Evolutionary conservation across 1,284 basidiomycete genomes (phyloP).

Genomic region (Microbotryum lychnidis-dioicae): DNA sequence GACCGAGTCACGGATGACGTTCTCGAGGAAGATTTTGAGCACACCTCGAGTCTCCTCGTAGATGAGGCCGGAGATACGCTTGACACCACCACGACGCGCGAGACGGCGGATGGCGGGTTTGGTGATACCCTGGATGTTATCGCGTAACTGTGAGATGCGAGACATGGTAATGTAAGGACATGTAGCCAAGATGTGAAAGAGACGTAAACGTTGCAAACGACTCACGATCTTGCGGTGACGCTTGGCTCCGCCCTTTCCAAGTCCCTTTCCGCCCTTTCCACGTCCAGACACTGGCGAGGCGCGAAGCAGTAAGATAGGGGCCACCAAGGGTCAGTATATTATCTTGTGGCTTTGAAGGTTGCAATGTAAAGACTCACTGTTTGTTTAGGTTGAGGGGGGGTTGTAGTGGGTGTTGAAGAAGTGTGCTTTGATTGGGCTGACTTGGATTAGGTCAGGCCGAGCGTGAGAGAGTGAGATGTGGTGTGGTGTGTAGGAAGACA

Average conservation of each 20-base stretch:
- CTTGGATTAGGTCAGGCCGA: too few species aligned
- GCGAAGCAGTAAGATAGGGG: too few species aligned
- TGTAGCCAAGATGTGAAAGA: too few species aligned
- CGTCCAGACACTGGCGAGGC: constrained; percentile 14
- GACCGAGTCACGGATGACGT: constrained; percentile 77
- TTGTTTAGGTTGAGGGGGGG: too few species aligned
- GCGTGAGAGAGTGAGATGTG: too few species aligned
- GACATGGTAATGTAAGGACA: too few species aligned
- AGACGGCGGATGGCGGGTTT: constrained; percentile 90
- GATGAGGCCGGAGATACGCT: constrained; percentile 86
- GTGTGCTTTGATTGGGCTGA: background rate
- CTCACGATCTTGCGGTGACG: constrained; percentile 30
- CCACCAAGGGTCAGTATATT: too few species aligned
- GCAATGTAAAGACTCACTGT: too few species aligned
- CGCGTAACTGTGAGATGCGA: constrained; percentile 39
- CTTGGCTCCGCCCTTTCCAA: constrained; percentile 70
- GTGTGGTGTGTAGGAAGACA: too few species aligned
- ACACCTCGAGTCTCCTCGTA: constrained; percentile 88
- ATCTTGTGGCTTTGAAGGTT: background rate
- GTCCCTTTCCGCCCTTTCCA: constrained; percentile 58
- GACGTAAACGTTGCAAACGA: background rate
- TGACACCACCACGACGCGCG: constrained; percentile 89
- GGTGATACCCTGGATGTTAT: constrained; percentile 79
- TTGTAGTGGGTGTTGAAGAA: background rate
- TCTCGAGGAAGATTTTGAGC: constrained; percentile 68